Percentiles rank a stretch among this genome's conserved stretches.
These are phyloP conservation scores for Berkeleyomyces basicola DNA, from an alignment of 2,329 filamentous ascomycete genomes.

Conservation along the genomic window DNA sequence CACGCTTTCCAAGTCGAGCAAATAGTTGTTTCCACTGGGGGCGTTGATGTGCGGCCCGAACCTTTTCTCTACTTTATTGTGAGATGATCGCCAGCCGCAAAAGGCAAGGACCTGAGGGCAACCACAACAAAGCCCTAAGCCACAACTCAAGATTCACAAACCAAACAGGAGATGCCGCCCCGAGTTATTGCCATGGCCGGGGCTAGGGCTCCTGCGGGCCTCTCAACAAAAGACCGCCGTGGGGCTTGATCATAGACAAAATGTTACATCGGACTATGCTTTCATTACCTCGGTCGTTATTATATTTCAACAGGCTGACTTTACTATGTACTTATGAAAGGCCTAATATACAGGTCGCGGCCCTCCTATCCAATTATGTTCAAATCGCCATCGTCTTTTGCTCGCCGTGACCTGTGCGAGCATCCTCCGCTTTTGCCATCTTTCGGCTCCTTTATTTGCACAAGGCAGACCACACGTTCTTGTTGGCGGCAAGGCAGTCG, in stretches of 20 bases:
- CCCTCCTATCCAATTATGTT: background rate
- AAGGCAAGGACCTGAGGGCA: background rate
- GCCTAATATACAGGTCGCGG: background rate
- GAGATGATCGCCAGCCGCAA: background rate
- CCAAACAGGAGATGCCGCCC: background rate
- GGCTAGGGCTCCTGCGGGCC: background rate
- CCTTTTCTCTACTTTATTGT: background rate
- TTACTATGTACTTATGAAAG: background rate
- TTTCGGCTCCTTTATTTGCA: constrained; percentile 14
- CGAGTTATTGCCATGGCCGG: background rate
- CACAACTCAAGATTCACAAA: background rate
- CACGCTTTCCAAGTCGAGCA: background rate
- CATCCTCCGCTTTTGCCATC: background rate
- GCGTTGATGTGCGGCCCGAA: background rate
- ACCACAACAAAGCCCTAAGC: background rate
- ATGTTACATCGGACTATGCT: background rate
- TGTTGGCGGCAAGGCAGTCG: constrained; percentile 31
- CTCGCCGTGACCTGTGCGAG: background rate
- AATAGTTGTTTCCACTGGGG: background rate
- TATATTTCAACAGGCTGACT: background rate
- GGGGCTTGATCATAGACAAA: no score
- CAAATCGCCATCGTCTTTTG: background rate
- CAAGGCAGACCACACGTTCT: constrained; percentile 26
- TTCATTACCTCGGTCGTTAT: background rate
- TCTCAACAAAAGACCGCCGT: background rate